Evolutionary conservation across 345 rosid genomes (phyloP).

Genomic region (Salix dunnii): DNA sequence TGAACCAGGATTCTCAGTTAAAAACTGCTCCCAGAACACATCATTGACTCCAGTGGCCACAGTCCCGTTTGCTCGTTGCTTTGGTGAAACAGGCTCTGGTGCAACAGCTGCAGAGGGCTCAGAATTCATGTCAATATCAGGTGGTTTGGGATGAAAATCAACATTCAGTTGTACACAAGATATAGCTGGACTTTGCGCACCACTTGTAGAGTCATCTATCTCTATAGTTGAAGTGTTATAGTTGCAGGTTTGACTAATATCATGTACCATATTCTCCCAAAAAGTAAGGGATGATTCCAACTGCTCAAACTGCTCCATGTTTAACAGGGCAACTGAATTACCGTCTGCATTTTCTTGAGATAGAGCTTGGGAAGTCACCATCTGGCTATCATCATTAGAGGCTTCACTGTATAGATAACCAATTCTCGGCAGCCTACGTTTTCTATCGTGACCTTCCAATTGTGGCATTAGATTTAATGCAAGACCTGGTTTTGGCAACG

Average conservation of each 20-base stretch:
- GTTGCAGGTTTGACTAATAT: conserved; percentile 29
- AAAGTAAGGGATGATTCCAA: conserved; percentile 62
- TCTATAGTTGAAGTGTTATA: conserved; percentile 40
- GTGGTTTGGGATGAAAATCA: conserved; percentile 48
- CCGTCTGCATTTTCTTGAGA: conserved; percentile 35
- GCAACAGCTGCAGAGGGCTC: conserved; percentile 42
- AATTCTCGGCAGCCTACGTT: conserved; percentile 63
- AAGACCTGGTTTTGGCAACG: conserved; percentile 65
- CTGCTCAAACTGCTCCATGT: conserved; percentile 51
- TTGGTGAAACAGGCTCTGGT: conserved; percentile 34
- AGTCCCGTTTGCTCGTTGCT: conserved; percentile 29
- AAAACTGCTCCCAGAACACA: conserved; percentile 91
- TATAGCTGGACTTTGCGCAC: conserved; percentile 60
- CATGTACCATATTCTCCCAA: conserved; percentile 60
- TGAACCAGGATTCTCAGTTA: conserved; percentile 93
- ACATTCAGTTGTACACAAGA: conserved; percentile 50
- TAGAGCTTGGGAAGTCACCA: conserved; percentile 29
- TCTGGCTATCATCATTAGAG: conserved; percentile 38
- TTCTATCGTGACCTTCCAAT: conserved; percentile 50
- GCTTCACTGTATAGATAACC: conserved; percentile 39
- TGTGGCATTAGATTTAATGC: conserved; percentile 52
- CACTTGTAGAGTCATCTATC: conserved; percentile 69
- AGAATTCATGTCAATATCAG: conserved; percentile 80
- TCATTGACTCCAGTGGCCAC: conserved; percentile 72
- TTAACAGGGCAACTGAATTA: conserved; percentile 32